Conservation (phyloP, 2,329 filamentous ascomycete species). For the Sporothrix phasma region DNA sequence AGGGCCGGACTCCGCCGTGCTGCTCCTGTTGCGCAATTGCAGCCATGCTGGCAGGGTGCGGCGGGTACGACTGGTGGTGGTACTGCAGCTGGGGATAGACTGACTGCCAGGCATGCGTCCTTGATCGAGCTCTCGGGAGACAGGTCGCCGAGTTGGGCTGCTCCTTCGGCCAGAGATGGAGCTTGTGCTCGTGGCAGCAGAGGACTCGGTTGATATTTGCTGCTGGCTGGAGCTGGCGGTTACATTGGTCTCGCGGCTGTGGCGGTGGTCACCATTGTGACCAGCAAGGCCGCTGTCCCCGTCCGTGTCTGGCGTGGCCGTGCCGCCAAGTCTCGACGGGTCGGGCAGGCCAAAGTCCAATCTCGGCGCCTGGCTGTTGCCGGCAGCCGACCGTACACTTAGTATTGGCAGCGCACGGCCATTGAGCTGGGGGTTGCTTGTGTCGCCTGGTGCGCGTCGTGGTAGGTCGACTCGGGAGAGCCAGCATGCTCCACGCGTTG, state of each 20-base stretch:
- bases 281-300: constrained; percentile 21
- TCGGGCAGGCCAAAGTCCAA: constrained; percentile 9
- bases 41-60: constrained; percentile 14
- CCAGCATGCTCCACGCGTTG: neutral
- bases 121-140: constrained; percentile 44
- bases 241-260: constrained; percentile 44
- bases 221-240: constrained; percentile 41
- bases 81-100: constrained; percentile 50
- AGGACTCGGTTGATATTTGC: constrained; percentile 41
- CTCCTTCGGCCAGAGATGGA: constrained; percentile 44
- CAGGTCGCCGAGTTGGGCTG: constrained; percentile 33
- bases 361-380: neutral
- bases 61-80: constrained; percentile 42
- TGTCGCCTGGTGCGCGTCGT: neutral
- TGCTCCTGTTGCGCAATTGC: constrained; percentile 21
- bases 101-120: constrained; percentile 32
- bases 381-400: constrained; percentile 1
- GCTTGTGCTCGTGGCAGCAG: constrained; percentile 46
- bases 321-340: constrained; percentile 5
- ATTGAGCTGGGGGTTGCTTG: constrained; percentile 9
- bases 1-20: constrained; percentile 35
- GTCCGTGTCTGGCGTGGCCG: constrained; percentile 25
- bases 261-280: constrained; percentile 32
- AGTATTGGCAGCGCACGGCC: constrained; percentile 15
- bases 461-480: neutral